Base-by-base conservation (phyloP, 495 filamentous ascomycete species). In the Rostrohypoxylon terebratum region DNA sequence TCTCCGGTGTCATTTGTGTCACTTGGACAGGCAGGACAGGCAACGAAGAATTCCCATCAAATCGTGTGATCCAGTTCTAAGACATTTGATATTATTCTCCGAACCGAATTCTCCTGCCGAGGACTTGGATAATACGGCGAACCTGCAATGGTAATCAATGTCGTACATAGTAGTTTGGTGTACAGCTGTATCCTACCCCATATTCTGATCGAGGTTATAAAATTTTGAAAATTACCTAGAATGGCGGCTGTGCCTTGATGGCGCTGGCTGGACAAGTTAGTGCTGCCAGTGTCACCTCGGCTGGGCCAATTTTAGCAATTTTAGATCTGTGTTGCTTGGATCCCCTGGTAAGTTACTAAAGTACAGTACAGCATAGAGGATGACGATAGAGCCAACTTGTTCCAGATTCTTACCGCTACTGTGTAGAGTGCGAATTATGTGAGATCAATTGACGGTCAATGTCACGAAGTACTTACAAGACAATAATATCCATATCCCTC, bases 261-360 rank as follows among this genome's bases (percentile, higher is more conserved):
- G 42, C 42, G 16, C 42, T 45, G 34, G 36, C 31, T 36, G 28
- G 53, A 8, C 23, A 7, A 14, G 36, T 20, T 66, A 62, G 55
- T 71, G 62, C 20, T 53, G 64, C 64, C 42, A 9, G 33, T 44
- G 36, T 45, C 20, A 51, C 36, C 40, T 64, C 54, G 36, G 61
- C 31, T 25, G 45, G 55, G 45, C 14, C 57, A 66, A 57, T 66
- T 66, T 66, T 71, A 66, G 62, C 57, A 66, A 57, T 66, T 66
- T 66, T 71, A 66, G 62, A 71, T 55, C 55, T 54, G 28, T 36
- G 28, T 55, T n/a, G 28, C 23, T 25, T 53, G 48, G 6, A 6
- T 4, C 2, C 23, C 48, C 21, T 23, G 47, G 47, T 3, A 51
- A 48, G 18, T 11, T 18, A 50, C 23, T 23, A 14, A 28, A 18